Conservation (phyloP, 164 flowering plant species). For the Liriodendron chinense region DNA sequence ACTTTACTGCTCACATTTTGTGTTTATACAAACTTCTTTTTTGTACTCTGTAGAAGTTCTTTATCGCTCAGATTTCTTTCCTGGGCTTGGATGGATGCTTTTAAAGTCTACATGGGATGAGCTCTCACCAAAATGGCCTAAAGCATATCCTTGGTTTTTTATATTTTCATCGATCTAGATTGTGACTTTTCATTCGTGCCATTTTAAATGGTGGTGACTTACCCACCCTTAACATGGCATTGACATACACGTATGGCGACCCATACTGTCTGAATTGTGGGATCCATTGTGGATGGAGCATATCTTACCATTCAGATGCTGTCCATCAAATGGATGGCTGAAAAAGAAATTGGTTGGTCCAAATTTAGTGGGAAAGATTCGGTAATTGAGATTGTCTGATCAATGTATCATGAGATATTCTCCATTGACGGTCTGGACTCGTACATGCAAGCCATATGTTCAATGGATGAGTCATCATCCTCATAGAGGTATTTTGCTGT, state of each 20-base stretch:
- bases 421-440: background rate
- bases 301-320: background rate
- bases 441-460: background rate
- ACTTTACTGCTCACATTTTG: too few relatives aligned
- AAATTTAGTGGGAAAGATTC: background rate
- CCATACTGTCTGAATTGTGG: background rate
- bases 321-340: background rate
- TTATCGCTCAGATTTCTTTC: conserved; percentile 96
- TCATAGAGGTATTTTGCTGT: background rate
- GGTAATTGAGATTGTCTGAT: background rate
- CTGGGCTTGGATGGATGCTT: conserved; percentile 99
- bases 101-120: conserved; percentile 84
- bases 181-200: background rate
- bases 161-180: background rate
- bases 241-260: background rate
- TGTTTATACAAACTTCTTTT: background rate
- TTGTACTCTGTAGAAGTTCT: conserved; percentile 61
- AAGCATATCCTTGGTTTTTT: conserved; percentile 85
- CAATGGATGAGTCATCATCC: background rate
- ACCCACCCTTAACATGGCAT: background rate
- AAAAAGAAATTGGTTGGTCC: background rate
- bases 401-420: background rate
- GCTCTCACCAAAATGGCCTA: conserved; percentile 98
- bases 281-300: background rate
- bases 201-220: background rate